These are phyloP conservation scores for Blastomyces percursus DNA, from an alignment of 2,329 filamentous ascomycete species.

Conservation along the genomic window DNA sequence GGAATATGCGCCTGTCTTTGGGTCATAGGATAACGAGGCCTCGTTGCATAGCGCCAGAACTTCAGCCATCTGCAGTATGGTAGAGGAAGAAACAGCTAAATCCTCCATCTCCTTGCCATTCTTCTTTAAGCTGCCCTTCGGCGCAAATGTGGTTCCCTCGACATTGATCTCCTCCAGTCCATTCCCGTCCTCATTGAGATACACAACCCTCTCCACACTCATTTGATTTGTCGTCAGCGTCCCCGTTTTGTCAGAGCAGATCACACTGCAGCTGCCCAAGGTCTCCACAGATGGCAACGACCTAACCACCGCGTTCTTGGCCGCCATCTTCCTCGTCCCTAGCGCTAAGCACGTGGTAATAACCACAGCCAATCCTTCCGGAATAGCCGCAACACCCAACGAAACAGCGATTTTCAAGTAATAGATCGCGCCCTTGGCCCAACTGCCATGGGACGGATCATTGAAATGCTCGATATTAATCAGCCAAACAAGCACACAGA, in stretches of 20 bases:
- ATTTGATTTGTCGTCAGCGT: conserved; percentile 98
- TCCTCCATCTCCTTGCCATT: conserved; percentile 59
- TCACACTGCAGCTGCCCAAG: conserved; percentile 95
- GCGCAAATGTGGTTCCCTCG: conserved; percentile 85
- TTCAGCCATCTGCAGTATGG: conserved; percentile 65
- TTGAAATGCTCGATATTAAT: conserved; percentile 98
- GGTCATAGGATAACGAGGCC: conserved; percentile 69
- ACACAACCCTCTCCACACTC: conserved; percentile 90
- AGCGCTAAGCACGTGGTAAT: conserved; percentile 97
- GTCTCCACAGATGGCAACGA: conserved; percentile 96
- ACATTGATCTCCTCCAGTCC: conserved; percentile 78
- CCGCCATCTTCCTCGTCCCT: conserved; percentile 96
- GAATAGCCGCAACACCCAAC: conserved; percentile 93
- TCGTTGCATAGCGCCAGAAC: conserved; percentile 76
- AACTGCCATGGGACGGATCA: conserved; percentile 84
- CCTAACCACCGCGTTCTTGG: conserved; percentile 94
- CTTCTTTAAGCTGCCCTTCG: conserved; percentile 60
- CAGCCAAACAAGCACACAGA: conserved; percentile 92
- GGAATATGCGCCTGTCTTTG: conserved; percentile 60
- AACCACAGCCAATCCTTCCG: conserved; percentile 92
- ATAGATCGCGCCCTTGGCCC: conserved; percentile 96
- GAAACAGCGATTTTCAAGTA: conserved; percentile 99
- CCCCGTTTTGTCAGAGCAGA: conserved; percentile 98
- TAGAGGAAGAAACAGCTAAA: conserved; percentile 59
- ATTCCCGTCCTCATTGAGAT: conserved; percentile 61